Evolutionary conservation across 2,329 filamentous ascomycete species (phyloP), one percentile per base, ranked within the genome.

Genomic region (Epichloe coenophiala): DNA sequence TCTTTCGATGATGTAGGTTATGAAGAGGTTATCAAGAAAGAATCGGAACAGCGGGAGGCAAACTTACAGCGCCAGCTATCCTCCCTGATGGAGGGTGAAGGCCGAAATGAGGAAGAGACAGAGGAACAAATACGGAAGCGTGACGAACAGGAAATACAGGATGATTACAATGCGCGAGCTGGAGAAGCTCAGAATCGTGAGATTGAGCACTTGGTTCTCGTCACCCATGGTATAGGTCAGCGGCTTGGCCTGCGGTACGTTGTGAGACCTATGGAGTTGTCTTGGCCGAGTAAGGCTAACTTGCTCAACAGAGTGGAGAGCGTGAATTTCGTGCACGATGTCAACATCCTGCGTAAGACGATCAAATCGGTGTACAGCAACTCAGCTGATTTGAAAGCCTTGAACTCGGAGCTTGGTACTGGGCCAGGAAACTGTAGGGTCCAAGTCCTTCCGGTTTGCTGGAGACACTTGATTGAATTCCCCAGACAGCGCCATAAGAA

Each of bases 311-410:
- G 89, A 49, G 83, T 95, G 71, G 91, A 96, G 63, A 91, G 86
- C 57, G 80, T 96, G 55, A 96, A 96, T 64, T 97, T 97, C 61
- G 84, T 97, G 38, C 90, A 95, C 60, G 91, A 97, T 65, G 90
- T 96, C 55, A 97, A 96, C 61, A 78, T 88, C 11, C 68, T 97
- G 51, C 81, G 91, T 36, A 95, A 96, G 68, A 93, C 86, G 0
- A 71, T 96, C 56, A 97, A 97, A 65, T 81, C 77, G 15, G 88
- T 95, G 0, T 96, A 96, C 62, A 75, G 80, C 21, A 80, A 78
- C 50, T 95, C 89, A 1, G 82, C 85, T n/a, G 90, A 95, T 65
- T 70, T 97, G 17, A 87, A 93, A 61, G 85, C 88, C 0, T 72
- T 97, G 11, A 96, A 96, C 61, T 78, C 81, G 0, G 86, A 94